Base-by-base conservation (phyloP, 2,329 filamentous ascomycete species). In the Fusarium poae region DNA sequence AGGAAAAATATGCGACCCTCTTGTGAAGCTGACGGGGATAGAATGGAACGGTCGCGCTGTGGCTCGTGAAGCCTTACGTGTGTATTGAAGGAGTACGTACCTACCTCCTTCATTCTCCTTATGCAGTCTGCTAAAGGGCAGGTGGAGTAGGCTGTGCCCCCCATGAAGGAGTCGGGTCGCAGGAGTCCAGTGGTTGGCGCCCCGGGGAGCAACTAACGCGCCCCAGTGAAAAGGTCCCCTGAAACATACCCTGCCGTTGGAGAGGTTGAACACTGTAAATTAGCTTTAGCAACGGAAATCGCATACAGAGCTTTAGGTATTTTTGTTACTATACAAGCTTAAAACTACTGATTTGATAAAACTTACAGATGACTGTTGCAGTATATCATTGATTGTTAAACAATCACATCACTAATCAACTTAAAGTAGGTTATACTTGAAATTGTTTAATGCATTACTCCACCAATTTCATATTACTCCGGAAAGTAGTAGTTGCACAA, bases 61-160 rank as follows among this genome's bases (percentile, higher is more conserved):
- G 62, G 60, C 61, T 64, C 51, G 59, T 64, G 59, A 64, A 64
- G 61, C 61, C 59, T 65, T 65, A 65, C 62, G 62, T 65, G 62
- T 64, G 51, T 64, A 49, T 18, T 29, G 18, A 32, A 50, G 29
- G 20, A 25, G 61, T 65, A 65, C 62, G 60, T 65, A 65, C 60
- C 25, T 7, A 25, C 25, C 30, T 39, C 20, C 32, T 40, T 44
- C 23, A 25, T 56, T 23, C 27, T 39, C 23, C 21, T 27, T 30
- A 62, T 62, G 40, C 46, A 21, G 35, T 20, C 10, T n/a, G 11
- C n/a, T 39, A 39, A 32, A 25, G 29, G 53, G 27, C 39, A 44
- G 39, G 50, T 53, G 37, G 50, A 40, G 25, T 25, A 30, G 56
- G 56, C 39, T 25, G 59, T 62, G 35, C 57, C 54, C 30, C 29